Evolutionary conservation across 345 rosid genomes (phyloP).

Genomic region (Hibiscus trionum): DNA sequence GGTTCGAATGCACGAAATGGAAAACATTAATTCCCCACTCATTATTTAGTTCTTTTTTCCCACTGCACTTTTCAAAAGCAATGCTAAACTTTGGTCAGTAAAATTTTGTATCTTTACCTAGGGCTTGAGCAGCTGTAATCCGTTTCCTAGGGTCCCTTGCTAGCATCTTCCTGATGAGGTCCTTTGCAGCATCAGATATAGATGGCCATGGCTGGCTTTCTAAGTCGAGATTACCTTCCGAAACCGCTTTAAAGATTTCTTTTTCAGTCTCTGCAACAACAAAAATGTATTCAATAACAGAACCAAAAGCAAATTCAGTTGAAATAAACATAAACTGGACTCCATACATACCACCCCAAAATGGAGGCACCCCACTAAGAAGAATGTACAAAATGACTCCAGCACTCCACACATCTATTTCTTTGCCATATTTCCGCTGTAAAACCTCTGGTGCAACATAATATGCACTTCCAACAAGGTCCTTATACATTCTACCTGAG

Average conservation of each 20-base stretch:
- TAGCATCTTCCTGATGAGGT: conserved; percentile 63
- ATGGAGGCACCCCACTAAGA: conserved; percentile 87
- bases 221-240: conserved; percentile 53
- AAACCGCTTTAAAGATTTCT: conserved; percentile 49
- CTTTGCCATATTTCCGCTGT: conserved; percentile 66
- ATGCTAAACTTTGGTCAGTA: not conserved
- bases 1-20: conserved; percentile 8
- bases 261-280: conserved; percentile 31
- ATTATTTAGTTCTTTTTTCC: not conserved
- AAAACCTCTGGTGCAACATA: conserved; percentile 92
- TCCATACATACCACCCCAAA: conserved; percentile 87
- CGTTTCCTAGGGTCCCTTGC: conserved; percentile 61
- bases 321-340: not conserved
- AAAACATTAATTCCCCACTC: not conserved
- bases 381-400: conserved; percentile 91
- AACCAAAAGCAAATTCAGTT: not conserved
- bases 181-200: conserved; percentile 70
- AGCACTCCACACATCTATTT: conserved; percentile 91
- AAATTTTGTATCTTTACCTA: conserved; percentile 40
- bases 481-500: conserved; percentile 59
- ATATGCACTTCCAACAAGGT: conserved; percentile 77
- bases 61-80: no score
- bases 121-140: conserved; percentile 64
- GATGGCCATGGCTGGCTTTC: conserved; percentile 66
- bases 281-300: not conserved